These are phyloP conservation scores for Fomitiporia mediterranea DNA, from an alignment of 1,284 basidiomycete genomes.

Conservation along the genomic window DNA sequence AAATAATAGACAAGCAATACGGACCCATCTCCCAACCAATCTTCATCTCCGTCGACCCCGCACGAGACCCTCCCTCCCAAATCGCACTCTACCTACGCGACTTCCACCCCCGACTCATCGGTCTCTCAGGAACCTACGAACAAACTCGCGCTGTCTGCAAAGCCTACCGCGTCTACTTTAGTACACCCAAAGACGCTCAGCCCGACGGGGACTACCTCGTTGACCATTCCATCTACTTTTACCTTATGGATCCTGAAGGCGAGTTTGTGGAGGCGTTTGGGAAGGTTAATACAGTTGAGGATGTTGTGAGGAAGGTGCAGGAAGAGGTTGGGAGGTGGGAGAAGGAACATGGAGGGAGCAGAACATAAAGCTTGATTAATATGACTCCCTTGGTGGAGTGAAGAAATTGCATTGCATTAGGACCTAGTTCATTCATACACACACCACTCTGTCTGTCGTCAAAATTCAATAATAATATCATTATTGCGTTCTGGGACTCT, in stretches of 20 bases:
- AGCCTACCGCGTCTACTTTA: conserved; percentile 97
- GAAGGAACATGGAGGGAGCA: conserved; percentile 31
- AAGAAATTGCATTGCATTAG: background rate
- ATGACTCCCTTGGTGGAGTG: background rate
- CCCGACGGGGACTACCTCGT: conserved; percentile 92
- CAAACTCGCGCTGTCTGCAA: conserved; percentile 88
- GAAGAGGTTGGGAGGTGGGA: conserved; percentile 59
- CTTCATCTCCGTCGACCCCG: conserved; percentile 96
- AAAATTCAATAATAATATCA: background rate
- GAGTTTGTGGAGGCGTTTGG: conserved; percentile 98
- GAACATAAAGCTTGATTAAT: no score
- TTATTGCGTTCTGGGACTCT: conserved; percentile 5
- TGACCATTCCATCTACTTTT: conserved; percentile 96
- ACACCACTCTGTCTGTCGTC: conserved; percentile 5
- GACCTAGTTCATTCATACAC: background rate
- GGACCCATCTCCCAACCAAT: conserved; percentile 73
- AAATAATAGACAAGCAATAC: conserved; percentile 61
- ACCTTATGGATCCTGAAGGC: conserved; percentile 95
- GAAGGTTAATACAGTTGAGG: conserved; percentile 68
- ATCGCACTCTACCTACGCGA: conserved; percentile 65
- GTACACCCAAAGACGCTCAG: conserved; percentile 88
- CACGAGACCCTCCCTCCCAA: conserved; percentile 72
- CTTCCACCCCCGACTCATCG: conserved; percentile 89
- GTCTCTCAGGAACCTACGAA: conserved; percentile 86
- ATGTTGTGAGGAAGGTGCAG: conserved; percentile 60